Evolutionary conservation across 2,329 filamentous ascomycete genomes (phyloP), one percentile per base, ranked within the genome.

Genomic region (Pezicula radicicola): DNA sequence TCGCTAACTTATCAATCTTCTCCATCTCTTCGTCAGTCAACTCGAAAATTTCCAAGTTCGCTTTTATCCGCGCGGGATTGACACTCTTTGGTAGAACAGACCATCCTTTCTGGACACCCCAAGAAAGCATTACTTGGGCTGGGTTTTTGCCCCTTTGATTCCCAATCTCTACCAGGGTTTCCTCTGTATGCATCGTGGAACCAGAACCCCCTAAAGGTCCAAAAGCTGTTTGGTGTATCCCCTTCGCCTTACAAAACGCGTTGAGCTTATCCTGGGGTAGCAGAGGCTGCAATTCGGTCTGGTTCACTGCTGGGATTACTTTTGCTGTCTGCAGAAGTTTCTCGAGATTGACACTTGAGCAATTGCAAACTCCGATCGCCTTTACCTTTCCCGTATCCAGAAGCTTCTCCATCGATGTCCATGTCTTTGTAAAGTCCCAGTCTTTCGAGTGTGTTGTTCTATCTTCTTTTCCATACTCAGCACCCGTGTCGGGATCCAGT

Each of bases 71-170:
- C 48, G 74, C 75, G 56, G 83, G 78, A 56, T 81, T 90, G 55
- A 91, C 86, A 49, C 81, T 87, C 79, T 94, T 94, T 63, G 89
- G 89, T 62, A 94, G 89, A 49, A 94, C 88, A 58, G 81, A 87
- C 74, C 84, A 89, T 53, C 86, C 88, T 66, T 89, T 80, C 51
- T 81, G 77, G 37, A 88, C 84, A 83, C 68, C 87, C 44, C 44
- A 46, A n/a, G 81, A 53, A 93, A 74, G 55, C 88, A 89, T 88
- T 88, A 94, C 63, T 84, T 75, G 58, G 93, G 72, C 64, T 92
- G 72, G 50, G 8, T 6, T 46, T 25, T 46, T 46, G 7, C 44
- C 25, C 44, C 18, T 35, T 33, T 16, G 15, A 13, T 46, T 16
- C 9, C 27, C 44, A 6, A 46, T 46, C 8, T 46, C 67, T 79